A percentile compares a stretch with the other conserved stretches of the same genome.
These are phyloP conservation scores for Pichia insulana DNA, from an alignment of 805 yeast genomes.

Conservation along the genomic window DNA sequence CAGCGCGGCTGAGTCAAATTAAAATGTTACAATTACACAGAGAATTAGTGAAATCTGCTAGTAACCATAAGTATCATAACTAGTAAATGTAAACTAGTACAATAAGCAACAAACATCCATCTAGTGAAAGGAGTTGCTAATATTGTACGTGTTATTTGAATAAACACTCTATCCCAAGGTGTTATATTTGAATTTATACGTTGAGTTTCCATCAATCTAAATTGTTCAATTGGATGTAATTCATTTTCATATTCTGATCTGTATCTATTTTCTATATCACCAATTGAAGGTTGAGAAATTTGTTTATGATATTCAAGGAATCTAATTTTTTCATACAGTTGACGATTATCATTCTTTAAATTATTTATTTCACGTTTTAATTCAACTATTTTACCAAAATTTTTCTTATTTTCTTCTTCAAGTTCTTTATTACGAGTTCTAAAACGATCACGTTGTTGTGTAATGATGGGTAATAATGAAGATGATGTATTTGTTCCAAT, in stretches of 20 bases:
- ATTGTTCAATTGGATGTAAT: constrained; percentile 75
- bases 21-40: no score
- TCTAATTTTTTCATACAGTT: constrained; percentile 69
- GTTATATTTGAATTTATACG: constrained; percentile 64
- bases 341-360: constrained; percentile 66
- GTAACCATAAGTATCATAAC: constrained; percentile 48
- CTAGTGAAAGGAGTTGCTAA: constrained; percentile 67
- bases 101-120: constrained; percentile 63
- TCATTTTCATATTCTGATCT: constrained; percentile 63
- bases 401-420: constrained; percentile 69
- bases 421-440: constrained; percentile 74
- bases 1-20: no score
- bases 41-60: background rate
- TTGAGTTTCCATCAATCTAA: constrained; percentile 69
- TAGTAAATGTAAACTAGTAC: constrained; percentile 64
- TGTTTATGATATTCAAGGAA: constrained; percentile 48
- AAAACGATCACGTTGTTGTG: constrained; percentile 92
- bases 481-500: constrained; percentile 25
- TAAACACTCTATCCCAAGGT: constrained; percentile 70
- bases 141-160: constrained; percentile 63
- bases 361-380: constrained; percentile 55
- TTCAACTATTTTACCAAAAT: constrained; percentile 43
- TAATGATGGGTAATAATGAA: constrained; percentile 71
- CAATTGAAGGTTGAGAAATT: constrained; percentile 19
- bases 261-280: constrained; percentile 47